phyloP scores from a whole-genome alignment of 129 eudicot genomes.

The Heracleum sosnowskyi region DNA sequence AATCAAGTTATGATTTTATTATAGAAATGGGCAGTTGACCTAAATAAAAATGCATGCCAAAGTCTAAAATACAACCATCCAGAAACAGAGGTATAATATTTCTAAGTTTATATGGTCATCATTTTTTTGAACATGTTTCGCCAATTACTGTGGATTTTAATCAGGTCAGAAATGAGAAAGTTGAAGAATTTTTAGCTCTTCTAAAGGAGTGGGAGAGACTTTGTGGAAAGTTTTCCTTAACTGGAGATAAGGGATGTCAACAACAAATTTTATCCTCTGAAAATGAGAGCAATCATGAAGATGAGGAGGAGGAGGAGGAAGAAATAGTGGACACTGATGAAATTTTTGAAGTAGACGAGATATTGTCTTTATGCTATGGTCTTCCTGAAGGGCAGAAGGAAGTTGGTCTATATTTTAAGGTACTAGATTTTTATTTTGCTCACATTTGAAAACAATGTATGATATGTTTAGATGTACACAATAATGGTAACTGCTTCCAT shows the following conservation, averaged over 20 bases:
- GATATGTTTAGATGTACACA: no score
- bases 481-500: background rate
- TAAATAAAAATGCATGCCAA: conserved; percentile 54
- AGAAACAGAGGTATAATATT: conserved; percentile 47
- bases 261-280: conserved; percentile 4
- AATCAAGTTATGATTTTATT: background rate
- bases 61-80: conserved; percentile 70
- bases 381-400: conserved; percentile 37
- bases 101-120: background rate
- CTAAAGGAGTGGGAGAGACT: conserved; percentile 69
- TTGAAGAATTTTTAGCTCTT: conserved; percentile 46
- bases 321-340: conserved; percentile 27
- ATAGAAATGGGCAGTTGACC: conserved; percentile 83
- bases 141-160: background rate
- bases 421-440: background rate
- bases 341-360: conserved; percentile 52
- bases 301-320: conserved; percentile 17
- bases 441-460: background rate
- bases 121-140: background rate
- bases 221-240: conserved; percentile 22
- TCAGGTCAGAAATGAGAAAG: conserved; percentile 19
- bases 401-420: conserved; percentile 64
- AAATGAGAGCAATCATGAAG: conserved; percentile 24
- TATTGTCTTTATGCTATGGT: conserved; percentile 61
- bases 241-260: conserved; percentile 23